Conservation (phyloP, 768 basidiomycete genomes). For the Rhodotorula babjevae region DNA sequence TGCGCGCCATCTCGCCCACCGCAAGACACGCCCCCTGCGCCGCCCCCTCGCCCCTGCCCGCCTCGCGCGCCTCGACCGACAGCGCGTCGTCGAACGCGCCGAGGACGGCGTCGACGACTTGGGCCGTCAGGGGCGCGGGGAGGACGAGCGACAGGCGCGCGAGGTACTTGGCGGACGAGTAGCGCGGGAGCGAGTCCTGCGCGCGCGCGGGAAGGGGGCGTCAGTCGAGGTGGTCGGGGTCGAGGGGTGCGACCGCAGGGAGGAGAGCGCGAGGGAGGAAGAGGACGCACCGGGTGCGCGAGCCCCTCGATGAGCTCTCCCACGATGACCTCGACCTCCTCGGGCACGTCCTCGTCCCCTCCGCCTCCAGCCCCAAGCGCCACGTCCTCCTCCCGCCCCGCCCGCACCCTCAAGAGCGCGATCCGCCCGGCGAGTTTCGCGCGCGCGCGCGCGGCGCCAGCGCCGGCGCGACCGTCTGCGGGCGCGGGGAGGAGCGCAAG, state of each 20-base stretch:
- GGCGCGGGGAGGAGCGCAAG: constrained; percentile 36
- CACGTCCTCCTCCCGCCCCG: constrained; percentile 32
- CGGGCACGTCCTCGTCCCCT: constrained; percentile 57
- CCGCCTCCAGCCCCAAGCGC: too few relatives aligned
- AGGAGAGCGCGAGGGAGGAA: constrained; percentile 4
- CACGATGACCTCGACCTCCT: constrained; percentile 68
- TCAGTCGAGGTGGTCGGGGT: not conserved
- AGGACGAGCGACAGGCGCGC: constrained; percentile 78
- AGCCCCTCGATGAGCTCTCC: constrained; percentile 67
- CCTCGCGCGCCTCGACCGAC: constrained; percentile 52
- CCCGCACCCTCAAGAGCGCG: constrained; percentile 58
- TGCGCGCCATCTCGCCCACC: constrained; percentile 83
- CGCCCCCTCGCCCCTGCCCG: constrained; percentile 66
- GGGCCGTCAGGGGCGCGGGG: constrained; percentile 65
- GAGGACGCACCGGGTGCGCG: constrained; percentile 66
- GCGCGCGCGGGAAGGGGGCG: too few relatives aligned
- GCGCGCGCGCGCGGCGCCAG: constrained; percentile 59
- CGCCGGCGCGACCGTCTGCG: constrained; percentile 8
- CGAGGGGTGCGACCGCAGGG: not conserved
- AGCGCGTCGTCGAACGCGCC: constrained; percentile 68
- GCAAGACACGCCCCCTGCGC: constrained; percentile 95
- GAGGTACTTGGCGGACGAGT: constrained; percentile 87
- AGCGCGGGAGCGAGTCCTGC: constrained; percentile 90
- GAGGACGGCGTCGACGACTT: constrained; percentile 76
- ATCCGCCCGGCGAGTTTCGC: constrained; percentile 66